Percentiles rank a stretch among this genome's conserved stretches.
Conservation (phyloP, 352 stramenopile species). For the Detonula confervacea region DNA sequence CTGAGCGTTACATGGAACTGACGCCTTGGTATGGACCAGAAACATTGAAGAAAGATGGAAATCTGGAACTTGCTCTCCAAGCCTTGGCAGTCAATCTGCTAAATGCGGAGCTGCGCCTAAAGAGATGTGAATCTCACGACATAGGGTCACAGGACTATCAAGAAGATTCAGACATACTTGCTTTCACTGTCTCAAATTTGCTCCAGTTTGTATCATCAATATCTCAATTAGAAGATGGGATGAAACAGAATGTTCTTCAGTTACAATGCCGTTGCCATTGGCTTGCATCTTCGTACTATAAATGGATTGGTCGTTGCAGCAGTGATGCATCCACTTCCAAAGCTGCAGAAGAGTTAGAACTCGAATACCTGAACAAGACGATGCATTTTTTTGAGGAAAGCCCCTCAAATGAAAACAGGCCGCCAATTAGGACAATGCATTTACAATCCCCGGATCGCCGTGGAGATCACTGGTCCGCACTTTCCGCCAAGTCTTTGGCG, state of each 20-base stretch:
- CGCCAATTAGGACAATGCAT: conserved; percentile 63
- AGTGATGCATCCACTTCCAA: conserved; percentile 56
- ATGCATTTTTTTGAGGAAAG: conserved; percentile 42
- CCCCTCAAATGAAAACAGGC: conserved; percentile 1
- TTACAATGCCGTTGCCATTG: conserved; percentile 71
- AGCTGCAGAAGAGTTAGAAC: conserved; percentile 59
- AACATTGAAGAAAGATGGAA: conserved; percentile 16
- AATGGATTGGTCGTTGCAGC: conserved; percentile 68
- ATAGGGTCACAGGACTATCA: conserved; percentile 50
- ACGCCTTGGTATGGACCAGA: conserved; percentile 52
- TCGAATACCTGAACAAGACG: conserved; percentile 63
- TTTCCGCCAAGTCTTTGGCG: conserved; percentile 61
- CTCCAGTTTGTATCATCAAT: conserved; percentile 53
- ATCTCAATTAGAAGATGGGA: conserved; percentile 22
- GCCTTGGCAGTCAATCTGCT: conserved; percentile 78
- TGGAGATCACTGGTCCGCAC: conserved; percentile 69
- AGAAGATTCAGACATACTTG: conserved; percentile 64
- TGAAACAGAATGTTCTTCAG: conserved; percentile 11
- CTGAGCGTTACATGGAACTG: conserved; percentile 5
- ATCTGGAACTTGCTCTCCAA: conserved; percentile 34
- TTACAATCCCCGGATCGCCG: conserved; percentile 63
- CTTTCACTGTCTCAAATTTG: conserved; percentile 66
- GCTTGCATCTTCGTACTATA: conserved; percentile 69
- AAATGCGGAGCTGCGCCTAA: conserved; percentile 73
- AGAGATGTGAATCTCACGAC: conserved; percentile 66